Base-by-base conservation (phyloP, 179 eudicot species). In the Vitellaria paradoxa region DNA sequence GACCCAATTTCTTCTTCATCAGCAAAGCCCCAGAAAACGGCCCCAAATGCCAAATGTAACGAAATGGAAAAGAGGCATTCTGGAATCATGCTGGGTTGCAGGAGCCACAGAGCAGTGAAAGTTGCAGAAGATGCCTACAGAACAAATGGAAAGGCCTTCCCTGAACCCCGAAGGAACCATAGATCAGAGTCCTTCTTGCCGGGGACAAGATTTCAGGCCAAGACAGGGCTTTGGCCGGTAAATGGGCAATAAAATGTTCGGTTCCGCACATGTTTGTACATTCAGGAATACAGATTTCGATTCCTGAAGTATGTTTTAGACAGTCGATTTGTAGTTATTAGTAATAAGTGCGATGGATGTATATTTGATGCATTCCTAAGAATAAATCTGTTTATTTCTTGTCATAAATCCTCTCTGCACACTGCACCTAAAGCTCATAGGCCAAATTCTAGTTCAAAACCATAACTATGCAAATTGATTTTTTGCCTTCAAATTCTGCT, bases 41-140 rank as follows among this genome's bases (percentile, higher is more conserved):
- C 24, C 52, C 15, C 17, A 0, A 73, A 70, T 56, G 12, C 74
- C 24, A 82, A 64, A 21, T 60, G 23, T 18, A 80, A 73, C 53
- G 81, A 81, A 7, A 66, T 57, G n/a, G 66, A 79, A 0, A 81
- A 81, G 77, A 49, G 77, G 23, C 73, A 68, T 40, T 56, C 80
- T 2, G 69, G 87, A 9, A 71, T 81, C 42, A 82, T 87, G 26
- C 77, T 70, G 2, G 87, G 91, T 42, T 91, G 94, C 49, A 84
- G 76, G 84, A 88, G 82, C 53, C 89, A 85, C 55, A 86, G 86
- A 73, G 87, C 88, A 21, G 89, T 86, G 15, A 77, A 77, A 49
- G 84, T 88, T 52, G 91, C 86, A 0, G 85, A 64, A 71, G 87
- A 87, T 65, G 86, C 81, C 49, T 81, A 83, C 21, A 77, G 77